A percentile compares a stretch with the other conserved stretches of the same genome.
Evolutionary conservation across 768 basidiomycete genomes (phyloP).

Genomic region (Termitomyces sp.): DNA sequence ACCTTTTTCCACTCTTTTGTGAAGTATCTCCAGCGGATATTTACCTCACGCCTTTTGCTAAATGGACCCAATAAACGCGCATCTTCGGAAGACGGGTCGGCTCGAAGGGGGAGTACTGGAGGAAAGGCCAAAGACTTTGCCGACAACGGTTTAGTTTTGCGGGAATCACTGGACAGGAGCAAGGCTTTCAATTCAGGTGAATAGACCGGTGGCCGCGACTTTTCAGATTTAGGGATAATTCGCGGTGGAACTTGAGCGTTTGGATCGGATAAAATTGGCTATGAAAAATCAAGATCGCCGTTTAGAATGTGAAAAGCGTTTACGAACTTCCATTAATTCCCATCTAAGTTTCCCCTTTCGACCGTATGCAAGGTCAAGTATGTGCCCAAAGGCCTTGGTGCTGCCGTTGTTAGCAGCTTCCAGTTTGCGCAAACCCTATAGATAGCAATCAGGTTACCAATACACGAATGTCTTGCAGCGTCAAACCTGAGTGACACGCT

Average conservation of each 20-base stretch:
- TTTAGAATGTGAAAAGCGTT: not conserved
- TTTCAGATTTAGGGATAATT: constrained; percentile 46
- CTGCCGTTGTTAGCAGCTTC: constrained; percentile 48
- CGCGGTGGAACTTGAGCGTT: constrained; percentile 30
- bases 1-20: constrained; percentile 46
- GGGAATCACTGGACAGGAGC: constrained; percentile 46
- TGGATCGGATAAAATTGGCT: constrained; percentile 56
- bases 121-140: constrained; percentile 38
- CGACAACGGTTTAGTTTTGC: constrained; percentile 38
- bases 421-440: constrained; percentile 49
- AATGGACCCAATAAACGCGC: constrained; percentile 55
- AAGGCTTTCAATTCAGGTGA: constrained; percentile 58
- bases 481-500: constrained; percentile 46
- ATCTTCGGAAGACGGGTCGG: constrained; percentile 52
- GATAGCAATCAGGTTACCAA: not conserved
- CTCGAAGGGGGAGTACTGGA: constrained; percentile 50
- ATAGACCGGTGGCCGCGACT: constrained; percentile 60
- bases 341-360: constrained; percentile 64
- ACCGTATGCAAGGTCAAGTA: constrained; percentile 72
- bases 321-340: constrained; percentile 60
- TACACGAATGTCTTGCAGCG: not conserved
- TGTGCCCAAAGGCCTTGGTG: constrained; percentile 42
- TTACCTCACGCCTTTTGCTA: constrained; percentile 70
- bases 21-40: constrained; percentile 67
- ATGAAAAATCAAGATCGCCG: not conserved